Base-by-base conservation (phyloP, 2,329 filamentous ascomycete species). In the Paraconiothyrium brasiliense region DNA sequence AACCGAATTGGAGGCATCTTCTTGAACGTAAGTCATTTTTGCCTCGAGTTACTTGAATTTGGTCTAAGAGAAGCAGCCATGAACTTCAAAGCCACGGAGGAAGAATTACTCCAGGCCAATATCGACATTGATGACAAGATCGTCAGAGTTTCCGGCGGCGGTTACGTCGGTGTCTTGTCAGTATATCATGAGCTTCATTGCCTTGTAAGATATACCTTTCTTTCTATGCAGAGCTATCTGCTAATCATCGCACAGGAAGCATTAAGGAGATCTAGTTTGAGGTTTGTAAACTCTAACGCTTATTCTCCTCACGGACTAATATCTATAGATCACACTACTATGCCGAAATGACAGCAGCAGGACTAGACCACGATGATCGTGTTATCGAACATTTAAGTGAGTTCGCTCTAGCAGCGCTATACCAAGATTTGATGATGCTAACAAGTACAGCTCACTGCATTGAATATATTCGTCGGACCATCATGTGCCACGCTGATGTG, bases 181-280 rank as follows among this genome's bases (percentile, higher is more conserved):
- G 34, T 50, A 22, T 57, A 54, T 27, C 50, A 54, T 20, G 57
- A 59, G 37, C 50, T 59, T 20, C 57, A 59, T 48, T 56, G 54
- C 24, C 54, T 56, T 3, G 54, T 56, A 24, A 48, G 54, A 39
- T 9, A 10, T 11, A 9, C 10, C 13, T 10, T 6, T 24, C 14
- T 41, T n/a, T 41, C 39, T 2, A n/a, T n/a, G 20, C 11, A 27
- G 20, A 46, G 20, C 43, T 20, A 20, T 20, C 32, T 14, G 27
- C 46, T 34, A n/a, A 49, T 14, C 3, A 37, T 50, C 35, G 16
- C 27, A n/a, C 30, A 52, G 49, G 49, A 52, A 37, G 49, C 49
- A 13, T 20, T 52, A 14, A 30, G 49, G 14, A 35, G 32, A 39
- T 52, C 49, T 11, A 37, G 13, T 3, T 37, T 58, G 37, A 51